These are phyloP conservation scores for Pseudocercospora macadamiae DNA, from an alignment of 2,329 filamentous ascomycete species.

Conservation along the genomic window DNA sequence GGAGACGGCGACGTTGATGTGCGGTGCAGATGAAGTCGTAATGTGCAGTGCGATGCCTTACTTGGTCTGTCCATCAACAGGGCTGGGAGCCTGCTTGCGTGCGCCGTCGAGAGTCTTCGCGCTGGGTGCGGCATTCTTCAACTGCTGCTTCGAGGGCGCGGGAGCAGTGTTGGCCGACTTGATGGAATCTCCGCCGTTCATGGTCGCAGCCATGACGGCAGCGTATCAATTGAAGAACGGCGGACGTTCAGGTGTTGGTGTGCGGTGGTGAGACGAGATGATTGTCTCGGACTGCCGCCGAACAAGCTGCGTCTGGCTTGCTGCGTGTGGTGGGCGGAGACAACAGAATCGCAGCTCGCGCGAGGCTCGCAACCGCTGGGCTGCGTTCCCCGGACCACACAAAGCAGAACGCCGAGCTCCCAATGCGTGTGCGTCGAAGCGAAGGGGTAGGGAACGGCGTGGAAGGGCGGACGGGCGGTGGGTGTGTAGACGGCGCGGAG, in stretches of 20 bases:
- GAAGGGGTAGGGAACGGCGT: background rate
- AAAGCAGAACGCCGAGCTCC: slow-evolving; percentile 7
- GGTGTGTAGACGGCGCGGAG: background rate
- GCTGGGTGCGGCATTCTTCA: slow-evolving; percentile 55
- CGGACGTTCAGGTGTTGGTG: slow-evolving; percentile 17
- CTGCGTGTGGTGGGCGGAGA: background rate
- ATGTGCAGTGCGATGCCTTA: slow-evolving; percentile 42
- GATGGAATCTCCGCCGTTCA: slow-evolving; percentile 33
- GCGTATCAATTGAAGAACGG: slow-evolving; percentile 18
- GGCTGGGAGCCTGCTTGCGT: slow-evolving; percentile 60
- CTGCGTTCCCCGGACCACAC: background rate
- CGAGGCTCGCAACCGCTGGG: background rate
- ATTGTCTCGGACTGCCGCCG: slow-evolving; percentile 7
- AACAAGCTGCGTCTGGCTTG: slow-evolving; percentile 1
- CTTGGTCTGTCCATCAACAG: slow-evolving; percentile 58
- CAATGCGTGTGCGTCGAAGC: background rate
- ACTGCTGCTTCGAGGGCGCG: slow-evolving; percentile 41
- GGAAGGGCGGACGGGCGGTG: background rate
- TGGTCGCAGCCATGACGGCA: slow-evolving; percentile 35
- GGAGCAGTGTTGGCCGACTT: slow-evolving; percentile 18
- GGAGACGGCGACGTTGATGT: background rate
- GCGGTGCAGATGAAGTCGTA: background rate
- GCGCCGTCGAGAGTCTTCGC: slow-evolving; percentile 56
- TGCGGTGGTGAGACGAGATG: slow-evolving; percentile 3
- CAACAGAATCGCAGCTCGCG: background rate